Percentiles rank a stretch among this genome's conserved stretches.
Evolutionary conservation across 352 stramenopile species (phyloP).

Genomic region (Thalassiosira livingstoniorum): DNA sequence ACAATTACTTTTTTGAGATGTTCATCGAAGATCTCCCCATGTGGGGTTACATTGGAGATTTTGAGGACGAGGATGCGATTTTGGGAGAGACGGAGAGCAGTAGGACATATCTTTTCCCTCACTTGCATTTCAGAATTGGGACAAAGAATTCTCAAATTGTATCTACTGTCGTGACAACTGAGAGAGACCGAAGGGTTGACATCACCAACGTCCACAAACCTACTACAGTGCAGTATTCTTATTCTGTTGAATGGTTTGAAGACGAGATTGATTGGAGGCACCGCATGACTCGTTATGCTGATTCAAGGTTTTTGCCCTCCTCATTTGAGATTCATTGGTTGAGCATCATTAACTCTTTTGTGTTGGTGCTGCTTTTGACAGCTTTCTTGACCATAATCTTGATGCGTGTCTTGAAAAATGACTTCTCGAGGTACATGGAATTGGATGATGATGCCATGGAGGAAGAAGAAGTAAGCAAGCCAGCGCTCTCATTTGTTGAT

Average conservation of each 20-base stretch:
- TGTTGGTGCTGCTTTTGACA: conserved; percentile 96
- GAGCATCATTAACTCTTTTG: conserved; percentile 98
- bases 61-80: conserved; percentile 85
- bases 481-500: too few relatives aligned
- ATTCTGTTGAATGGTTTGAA: conserved; percentile 95
- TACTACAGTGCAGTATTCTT: conserved; percentile 90
- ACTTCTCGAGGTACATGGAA: conserved; percentile 97
- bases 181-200: conserved; percentile 80
- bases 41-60: conserved; percentile 94
- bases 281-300: conserved; percentile 88
- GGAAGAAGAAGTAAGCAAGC: conserved; percentile 91
- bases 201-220: conserved; percentile 82
- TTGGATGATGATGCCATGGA: conserved; percentile 91
- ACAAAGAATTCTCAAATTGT: conserved; percentile 92
- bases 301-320: conserved; percentile 85
- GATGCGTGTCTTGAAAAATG: conserved; percentile 96
- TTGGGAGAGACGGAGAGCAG: conserved; percentile 79
- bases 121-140: conserved; percentile 95
- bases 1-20: conserved; percentile 99
- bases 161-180: conserved; percentile 87
- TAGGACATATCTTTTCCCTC: conserved; percentile 93
- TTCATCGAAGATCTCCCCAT: conserved; percentile 97
- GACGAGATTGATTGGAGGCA: conserved; percentile 90
- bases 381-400: conserved; percentile 97
- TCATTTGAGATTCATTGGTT: conserved; percentile 96